phyloP scores from a whole-genome alignment of 805 yeast species.

The Barnettozyma californica region DNA sequence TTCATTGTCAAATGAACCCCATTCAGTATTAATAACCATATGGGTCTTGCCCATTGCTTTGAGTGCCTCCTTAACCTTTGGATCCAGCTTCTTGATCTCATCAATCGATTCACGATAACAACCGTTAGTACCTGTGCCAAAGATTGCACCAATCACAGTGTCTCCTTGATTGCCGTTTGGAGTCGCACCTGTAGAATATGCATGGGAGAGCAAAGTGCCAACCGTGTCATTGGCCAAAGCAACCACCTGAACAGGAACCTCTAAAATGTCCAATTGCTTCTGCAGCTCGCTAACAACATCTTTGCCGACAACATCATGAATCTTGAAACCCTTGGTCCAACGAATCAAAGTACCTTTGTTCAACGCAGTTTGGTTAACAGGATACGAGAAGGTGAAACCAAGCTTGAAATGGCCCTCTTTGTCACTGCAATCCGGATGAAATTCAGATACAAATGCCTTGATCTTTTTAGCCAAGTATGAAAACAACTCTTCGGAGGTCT shows the following conservation, averaged over 20 bases:
- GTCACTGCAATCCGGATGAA: constrained; percentile 41
- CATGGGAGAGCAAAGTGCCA: constrained; percentile 85
- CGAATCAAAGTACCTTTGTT: constrained; percentile 77
- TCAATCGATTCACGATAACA: constrained; percentile 80
- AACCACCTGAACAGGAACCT: constrained; percentile 64
- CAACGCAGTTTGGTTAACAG: constrained; percentile 80
- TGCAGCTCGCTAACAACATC: constrained; percentile 79
- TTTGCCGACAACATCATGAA: constrained; percentile 76
- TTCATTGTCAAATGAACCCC: constrained; percentile 95
- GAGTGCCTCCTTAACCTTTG: constrained; percentile 34
- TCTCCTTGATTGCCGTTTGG: constrained; percentile 59
- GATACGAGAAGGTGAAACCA: constrained; percentile 95
- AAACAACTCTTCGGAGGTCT: constrained; percentile 62
- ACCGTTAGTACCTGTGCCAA: constrained; percentile 98
- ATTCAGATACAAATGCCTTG: constrained; percentile 54
- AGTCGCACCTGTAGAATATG: constrained; percentile 60
- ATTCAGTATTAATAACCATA: constrained; percentile 93
- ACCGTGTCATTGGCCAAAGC: constrained; percentile 96
- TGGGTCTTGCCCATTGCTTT: constrained; percentile 43
- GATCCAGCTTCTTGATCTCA: constrained; percentile 69
- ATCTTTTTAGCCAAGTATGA: constrained; percentile 70
- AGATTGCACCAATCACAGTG: constrained; percentile 83
- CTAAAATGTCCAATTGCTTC: constrained; percentile 51
- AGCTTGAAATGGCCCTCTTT: constrained; percentile 45
- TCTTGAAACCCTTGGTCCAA: constrained; percentile 95